Percentiles rank a stretch among this genome's conserved stretches.
Evolutionary conservation across 768 basidiomycete species (phyloP).

Genomic region (Kwoniella newhampshirensis): DNA sequence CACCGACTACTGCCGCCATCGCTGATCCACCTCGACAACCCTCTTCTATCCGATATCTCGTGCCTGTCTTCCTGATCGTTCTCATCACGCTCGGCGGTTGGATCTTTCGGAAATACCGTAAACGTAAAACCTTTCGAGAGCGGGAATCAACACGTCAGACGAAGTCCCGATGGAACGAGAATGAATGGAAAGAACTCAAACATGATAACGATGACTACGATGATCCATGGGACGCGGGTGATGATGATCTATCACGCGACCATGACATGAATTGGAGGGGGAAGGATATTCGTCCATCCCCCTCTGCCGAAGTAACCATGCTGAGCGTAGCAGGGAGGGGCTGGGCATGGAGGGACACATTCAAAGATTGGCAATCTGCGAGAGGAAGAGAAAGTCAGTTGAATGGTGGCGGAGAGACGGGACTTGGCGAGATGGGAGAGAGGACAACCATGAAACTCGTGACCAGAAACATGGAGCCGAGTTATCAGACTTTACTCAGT

Average conservation of each 20-base stretch:
- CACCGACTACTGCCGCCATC: not conserved
- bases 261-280: not conserved
- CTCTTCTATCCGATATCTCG: constrained; percentile 25
- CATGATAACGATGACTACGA: constrained; percentile 18
- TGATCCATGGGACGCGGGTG: constrained; percentile 22
- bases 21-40: constrained; percentile 19
- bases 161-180: constrained; percentile 1
- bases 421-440: constrained; percentile 11
- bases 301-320: not conserved
- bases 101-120: constrained; percentile 14
- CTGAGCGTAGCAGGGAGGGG: constrained; percentile 9
- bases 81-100: constrained; percentile 27
- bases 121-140: constrained; percentile 16
- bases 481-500: not conserved
- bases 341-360: constrained; percentile 28
- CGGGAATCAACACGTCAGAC: constrained; percentile 2
- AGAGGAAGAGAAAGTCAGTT: constrained; percentile 19
- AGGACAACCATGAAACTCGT: constrained; percentile 29
- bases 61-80: constrained; percentile 32
- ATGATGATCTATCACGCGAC: constrained; percentile 5
- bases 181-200: constrained; percentile 22
- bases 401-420: not conserved
- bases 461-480: not conserved
- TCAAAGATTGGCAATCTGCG: constrained; percentile 25
- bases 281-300: not conserved